phyloP scores from a whole-genome alignment of 495 filamentous ascomycete genomes.

The Tuber umbilicatum region DNA sequence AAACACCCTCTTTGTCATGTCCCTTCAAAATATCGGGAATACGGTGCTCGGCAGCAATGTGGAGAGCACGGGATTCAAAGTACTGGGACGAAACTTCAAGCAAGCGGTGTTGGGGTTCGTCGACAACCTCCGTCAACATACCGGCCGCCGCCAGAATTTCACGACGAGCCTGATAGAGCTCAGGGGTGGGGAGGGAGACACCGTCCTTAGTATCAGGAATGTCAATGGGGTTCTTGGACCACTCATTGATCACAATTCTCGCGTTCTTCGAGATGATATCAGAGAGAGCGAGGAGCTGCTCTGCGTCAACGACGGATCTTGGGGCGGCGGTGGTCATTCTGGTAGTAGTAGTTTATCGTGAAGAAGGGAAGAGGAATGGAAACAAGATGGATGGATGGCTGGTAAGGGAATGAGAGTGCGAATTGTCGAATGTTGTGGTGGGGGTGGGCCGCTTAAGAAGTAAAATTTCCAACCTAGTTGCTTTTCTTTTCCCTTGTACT shows the following conservation, averaged over 20 bases:
- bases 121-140: conserved; percentile 38
- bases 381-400: neutral
- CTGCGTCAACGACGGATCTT: conserved; percentile 14
- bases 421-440: neutral
- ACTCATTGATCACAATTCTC: conserved; percentile 28
- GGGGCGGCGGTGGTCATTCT: conserved; percentile 5
- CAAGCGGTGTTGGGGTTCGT: conserved; percentile 36
- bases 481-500: neutral
- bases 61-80: conserved; percentile 41
- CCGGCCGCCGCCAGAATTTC: conserved; percentile 41
- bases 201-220: conserved; percentile 9
- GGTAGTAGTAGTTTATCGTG: neutral
- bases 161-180: conserved; percentile 39
- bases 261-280: conserved; percentile 12
- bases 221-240: conserved; percentile 17
- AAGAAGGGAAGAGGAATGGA: neutral
- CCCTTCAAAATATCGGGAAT: conserved; percentile 41
- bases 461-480: neutral
- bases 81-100: conserved; percentile 40
- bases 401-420: neutral
- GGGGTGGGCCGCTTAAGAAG: neutral
- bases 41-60: conserved; percentile 41
- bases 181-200: conserved; percentile 19
- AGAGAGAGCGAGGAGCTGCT: conserved; percentile 11
- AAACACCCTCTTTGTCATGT: conserved; percentile 27